Evolutionary conservation across 305 asterid genomes (phyloP).

Genomic region (Fraxinus dipetala): DNA sequence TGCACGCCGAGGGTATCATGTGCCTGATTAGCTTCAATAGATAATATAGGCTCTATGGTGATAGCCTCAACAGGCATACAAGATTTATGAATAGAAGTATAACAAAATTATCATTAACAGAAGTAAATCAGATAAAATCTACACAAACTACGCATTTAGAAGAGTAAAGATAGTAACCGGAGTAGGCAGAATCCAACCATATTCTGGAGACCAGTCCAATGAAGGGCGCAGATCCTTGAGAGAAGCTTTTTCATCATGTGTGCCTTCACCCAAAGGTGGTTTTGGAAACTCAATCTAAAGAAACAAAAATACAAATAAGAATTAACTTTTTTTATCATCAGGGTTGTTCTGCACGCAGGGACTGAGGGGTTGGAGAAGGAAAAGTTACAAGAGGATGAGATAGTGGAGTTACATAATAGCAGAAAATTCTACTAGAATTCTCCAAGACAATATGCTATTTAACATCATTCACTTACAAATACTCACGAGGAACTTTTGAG

Average conservation of each 20-base stretch:
- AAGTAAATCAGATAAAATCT: background rate
- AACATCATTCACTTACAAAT: conserved; percentile 4
- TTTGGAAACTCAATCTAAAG: conserved; percentile 55
- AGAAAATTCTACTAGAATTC: background rate
- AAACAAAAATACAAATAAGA: background rate
- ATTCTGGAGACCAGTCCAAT: conserved; percentile 65
- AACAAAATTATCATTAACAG: background rate
- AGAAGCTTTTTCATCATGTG: conserved; percentile 29
- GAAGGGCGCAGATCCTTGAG: conserved; percentile 75
- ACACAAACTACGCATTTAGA: background rate
- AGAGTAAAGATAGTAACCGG: conserved; percentile 40
- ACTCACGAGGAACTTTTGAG: background rate
- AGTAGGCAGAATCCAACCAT: conserved; percentile 64
- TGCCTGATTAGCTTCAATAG: background rate
- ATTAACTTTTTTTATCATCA: background rate
- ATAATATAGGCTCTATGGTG: background rate
- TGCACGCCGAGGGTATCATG: background rate
- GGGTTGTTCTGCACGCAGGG: background rate
- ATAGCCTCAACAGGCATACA: background rate
- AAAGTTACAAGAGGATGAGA: background rate
- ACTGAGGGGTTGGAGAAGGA: background rate
- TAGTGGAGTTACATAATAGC: background rate
- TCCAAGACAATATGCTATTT: background rate
- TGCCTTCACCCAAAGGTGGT: conserved; percentile 77
- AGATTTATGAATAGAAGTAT: background rate